Conservation (phyloP, 2,329 filamentous ascomycete genomes). For the Aureobasidium lini region DNA sequence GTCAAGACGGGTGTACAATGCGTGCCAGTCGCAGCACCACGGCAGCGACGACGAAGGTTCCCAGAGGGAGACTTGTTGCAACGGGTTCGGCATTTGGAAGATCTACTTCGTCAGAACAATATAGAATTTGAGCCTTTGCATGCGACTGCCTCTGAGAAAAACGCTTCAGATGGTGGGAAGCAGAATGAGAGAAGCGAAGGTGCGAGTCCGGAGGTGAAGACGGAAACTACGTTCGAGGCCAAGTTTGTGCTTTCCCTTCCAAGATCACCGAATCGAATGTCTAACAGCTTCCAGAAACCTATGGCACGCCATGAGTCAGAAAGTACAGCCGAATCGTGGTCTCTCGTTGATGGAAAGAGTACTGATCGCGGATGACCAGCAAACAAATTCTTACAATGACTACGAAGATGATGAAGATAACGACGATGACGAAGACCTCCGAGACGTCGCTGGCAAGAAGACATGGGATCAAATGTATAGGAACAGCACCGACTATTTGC, state of each 20-base stretch:
- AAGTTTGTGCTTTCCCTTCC: background rate
- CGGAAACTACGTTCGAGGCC: slow-evolving; percentile 17
- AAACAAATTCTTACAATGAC: slow-evolving; percentile 17
- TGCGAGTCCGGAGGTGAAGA: slow-evolving; percentile 13
- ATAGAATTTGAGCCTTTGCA: slow-evolving; percentile 63
- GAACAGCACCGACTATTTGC: slow-evolving; percentile 38
- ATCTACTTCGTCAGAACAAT: slow-evolving; percentile 56
- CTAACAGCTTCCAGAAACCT: slow-evolving; percentile 31
- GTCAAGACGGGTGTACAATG: slow-evolving; percentile 55
- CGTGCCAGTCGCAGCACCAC: slow-evolving; percentile 35
- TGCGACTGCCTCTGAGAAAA: slow-evolving; percentile 5
- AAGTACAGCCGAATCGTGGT: slow-evolving; percentile 24
- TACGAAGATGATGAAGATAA: slow-evolving; percentile 1
- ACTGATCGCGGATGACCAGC: slow-evolving; percentile 23
- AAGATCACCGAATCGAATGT: too few relatives aligned
- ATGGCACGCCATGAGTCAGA: slow-evolving; percentile 40
- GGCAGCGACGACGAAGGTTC: slow-evolving; percentile 53
- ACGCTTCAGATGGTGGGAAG: background rate
- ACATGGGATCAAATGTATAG: slow-evolving; percentile 40
- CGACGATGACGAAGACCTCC: slow-evolving; percentile 25
- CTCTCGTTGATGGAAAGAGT: background rate
- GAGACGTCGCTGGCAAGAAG: slow-evolving; percentile 33
- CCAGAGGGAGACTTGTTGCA: slow-evolving; percentile 64
- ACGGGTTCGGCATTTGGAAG: slow-evolving; percentile 62
- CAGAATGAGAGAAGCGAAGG: background rate